Conservation (phyloP, 306 rosid genomes). For the Quercus agrifolia region DNA sequence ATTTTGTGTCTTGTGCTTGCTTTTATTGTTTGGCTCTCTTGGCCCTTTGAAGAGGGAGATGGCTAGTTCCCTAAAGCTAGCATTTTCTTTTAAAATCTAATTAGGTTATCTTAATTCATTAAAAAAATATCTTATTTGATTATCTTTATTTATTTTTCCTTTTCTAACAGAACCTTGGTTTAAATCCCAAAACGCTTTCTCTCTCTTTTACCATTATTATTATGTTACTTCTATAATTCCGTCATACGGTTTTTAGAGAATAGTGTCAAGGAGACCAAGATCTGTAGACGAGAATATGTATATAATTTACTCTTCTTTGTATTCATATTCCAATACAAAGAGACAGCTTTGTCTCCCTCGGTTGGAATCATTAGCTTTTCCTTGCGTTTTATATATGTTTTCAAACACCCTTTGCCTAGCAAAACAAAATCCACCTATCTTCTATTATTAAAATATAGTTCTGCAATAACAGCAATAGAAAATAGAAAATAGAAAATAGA, state of each 20-base stretch:
- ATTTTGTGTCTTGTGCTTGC: too few relatives aligned
- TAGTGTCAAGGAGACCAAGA: constrained; percentile 52
- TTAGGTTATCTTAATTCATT: too few relatives aligned
- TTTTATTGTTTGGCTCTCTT: too few relatives aligned
- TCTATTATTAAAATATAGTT: neutral
- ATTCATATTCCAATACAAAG: constrained; percentile 65
- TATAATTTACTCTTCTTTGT: constrained; percentile 33
- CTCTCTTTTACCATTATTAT: constrained; percentile 25
- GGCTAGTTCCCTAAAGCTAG: too few relatives aligned
- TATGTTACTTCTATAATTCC: constrained; percentile 10
- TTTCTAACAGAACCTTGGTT: neutral
- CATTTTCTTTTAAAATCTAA: too few relatives aligned
- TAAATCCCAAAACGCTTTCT: constrained; percentile 38
- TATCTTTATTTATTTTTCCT: neutral
- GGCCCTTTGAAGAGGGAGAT: too few relatives aligned
- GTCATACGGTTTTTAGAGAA: neutral
- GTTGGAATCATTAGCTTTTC: constrained; percentile 43
- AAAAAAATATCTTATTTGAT: neutral
- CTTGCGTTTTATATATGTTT: neutral
- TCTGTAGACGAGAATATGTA: constrained; percentile 40
- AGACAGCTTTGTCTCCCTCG: constrained; percentile 78
- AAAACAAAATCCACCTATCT: neutral
- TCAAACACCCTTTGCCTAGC: constrained; percentile 1
- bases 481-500: too few relatives aligned
- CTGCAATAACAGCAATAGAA: too few relatives aligned